Evolutionary conservation across 352 stramenopile genomes (phyloP).

Genomic region (Aphanomyces astaci): DNA sequence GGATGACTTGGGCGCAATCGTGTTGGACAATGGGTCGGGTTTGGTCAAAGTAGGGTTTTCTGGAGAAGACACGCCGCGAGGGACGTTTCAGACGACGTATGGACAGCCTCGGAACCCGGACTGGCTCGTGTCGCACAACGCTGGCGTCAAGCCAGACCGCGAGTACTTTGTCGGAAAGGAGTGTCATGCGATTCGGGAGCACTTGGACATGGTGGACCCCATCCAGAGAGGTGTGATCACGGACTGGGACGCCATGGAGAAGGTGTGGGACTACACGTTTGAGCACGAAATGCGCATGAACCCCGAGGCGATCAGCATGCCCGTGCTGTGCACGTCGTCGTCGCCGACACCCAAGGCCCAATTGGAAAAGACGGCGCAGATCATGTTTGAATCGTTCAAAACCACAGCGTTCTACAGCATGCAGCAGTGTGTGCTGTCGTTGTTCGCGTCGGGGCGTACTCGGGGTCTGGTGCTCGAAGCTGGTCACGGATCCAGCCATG

Average conservation of each 20-base stretch:
- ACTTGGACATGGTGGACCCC: constrained; percentile 57
- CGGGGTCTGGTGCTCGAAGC: constrained; percentile 80
- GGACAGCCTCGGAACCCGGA: constrained; percentile 74
- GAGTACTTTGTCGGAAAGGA: constrained; percentile 60
- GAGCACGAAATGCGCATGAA: constrained; percentile 66
- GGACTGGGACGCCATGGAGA: constrained; percentile 81
- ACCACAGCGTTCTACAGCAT: constrained; percentile 79
- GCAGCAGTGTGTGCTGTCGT: constrained; percentile 72
- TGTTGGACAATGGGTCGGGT: constrained; percentile 82
- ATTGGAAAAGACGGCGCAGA: constrained; percentile 68
- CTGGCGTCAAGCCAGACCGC: constrained; percentile 52
- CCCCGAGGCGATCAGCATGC: constrained; percentile 57
- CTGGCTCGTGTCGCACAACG: constrained; percentile 58
- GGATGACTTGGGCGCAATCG: constrained; percentile 46
- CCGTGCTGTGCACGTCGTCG: constrained; percentile 62
- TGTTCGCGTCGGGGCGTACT: constrained; percentile 83
- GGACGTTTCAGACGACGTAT: constrained; percentile 58
- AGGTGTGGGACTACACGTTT: constrained; percentile 81
- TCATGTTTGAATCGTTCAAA: constrained; percentile 82
- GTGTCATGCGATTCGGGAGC: constrained; percentile 60
- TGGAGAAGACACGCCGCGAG: constrained; percentile 72
- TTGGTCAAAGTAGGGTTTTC: constrained; percentile 75
- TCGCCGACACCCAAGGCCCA: constrained; percentile 49
- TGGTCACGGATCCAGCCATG: constrained; percentile 76
- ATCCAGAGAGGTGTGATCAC: constrained; percentile 70